Base-by-base conservation (phyloP, 192 early-diverging fungal genomes). In the Rhizophagus sp. region DNA sequence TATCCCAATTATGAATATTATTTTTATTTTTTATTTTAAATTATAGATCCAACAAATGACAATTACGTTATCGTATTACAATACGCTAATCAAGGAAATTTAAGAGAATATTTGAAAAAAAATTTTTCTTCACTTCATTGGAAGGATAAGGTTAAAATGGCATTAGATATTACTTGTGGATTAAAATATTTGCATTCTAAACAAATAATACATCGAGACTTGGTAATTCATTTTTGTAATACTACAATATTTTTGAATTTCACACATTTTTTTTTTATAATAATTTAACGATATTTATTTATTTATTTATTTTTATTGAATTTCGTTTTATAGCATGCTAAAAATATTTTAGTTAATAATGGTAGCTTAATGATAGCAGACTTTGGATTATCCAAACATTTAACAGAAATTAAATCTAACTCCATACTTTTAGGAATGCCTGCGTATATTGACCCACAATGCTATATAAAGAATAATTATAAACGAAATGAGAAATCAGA, bases 401-500 rank as follows among this genome's bases (percentile, higher is more conserved):
- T 77, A 12, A 44, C 33, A 36, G 36, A 44, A n/a, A 73, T 10
- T 22, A 9, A 11, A 25, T 22, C 62, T 34, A 44, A 15, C 12
- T 77, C 75, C 7, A 12, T 15, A 33, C 8, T 12, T 12, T 12
- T 47, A 2, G 75, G 75, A 27, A 25, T 47, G 30, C 17, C 62
- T 3, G 62, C 75, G 7, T 77, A 77, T 47, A 64, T 41, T 6
- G 75, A 77, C 24, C 61, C 75, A 17, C 27, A 74, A 30, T 8
- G 22, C 27, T 33, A 49, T 52, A 6, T 30, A 52, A 13, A 41
- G 1, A 3, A n/a, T 9, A 62, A 65, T 6, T 65, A 39, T 22
- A 63, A 24, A 2, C 12, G 6, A 62, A 81, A 86, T 80, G 78
- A 83, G 7, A 65, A 70, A n/a, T 86, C 82, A 36, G 85, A 86